Percentiles rank a stretch among this genome's conserved stretches.
phyloP scores from a whole-genome alignment of 768 basidiomycete species.

The Amanita inopinata region DNA sequence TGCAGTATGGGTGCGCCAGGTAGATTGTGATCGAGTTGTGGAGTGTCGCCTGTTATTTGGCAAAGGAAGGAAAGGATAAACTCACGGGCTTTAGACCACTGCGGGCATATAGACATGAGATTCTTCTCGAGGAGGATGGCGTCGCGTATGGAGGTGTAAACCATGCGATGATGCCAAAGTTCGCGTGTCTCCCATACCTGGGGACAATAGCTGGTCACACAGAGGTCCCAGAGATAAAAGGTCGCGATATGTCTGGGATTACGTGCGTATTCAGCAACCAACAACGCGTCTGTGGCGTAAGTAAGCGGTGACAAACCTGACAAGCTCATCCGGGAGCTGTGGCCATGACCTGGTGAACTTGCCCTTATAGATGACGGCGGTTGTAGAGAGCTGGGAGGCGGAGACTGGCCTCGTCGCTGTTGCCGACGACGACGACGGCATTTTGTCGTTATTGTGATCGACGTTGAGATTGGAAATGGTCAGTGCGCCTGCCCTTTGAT shows the following conservation, averaged over 20 bases:
- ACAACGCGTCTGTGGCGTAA: conserved; percentile 22
- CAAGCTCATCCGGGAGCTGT: conserved; percentile 36
- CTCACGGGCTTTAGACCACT: conserved; percentile 55
- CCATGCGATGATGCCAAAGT: conserved; percentile 52
- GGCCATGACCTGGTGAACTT: conserved; percentile 22
- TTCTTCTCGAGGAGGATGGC: conserved; percentile 44
- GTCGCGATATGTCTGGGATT: conserved; percentile 44
- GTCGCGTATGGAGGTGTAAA: conserved; percentile 55
- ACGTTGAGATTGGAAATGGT: conserved; percentile 26
- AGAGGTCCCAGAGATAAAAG: conserved; percentile 42
- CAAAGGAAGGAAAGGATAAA: conserved; percentile 12
- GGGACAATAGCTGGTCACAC: conserved; percentile 36
- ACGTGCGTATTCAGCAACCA: conserved; percentile 19
- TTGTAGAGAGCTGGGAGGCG: not conserved
- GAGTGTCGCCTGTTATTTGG: conserved; percentile 5
- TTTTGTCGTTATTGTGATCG: conserved; percentile 13
- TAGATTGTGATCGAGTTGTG: conserved; percentile 4
- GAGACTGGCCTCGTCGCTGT: conserved; percentile 16
- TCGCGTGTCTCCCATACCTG: conserved; percentile 37
- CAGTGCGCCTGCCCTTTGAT: conserved; percentile 27
- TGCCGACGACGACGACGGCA: conserved; percentile 13
- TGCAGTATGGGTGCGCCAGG: conserved; percentile 2
- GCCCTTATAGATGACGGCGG: conserved; percentile 15
- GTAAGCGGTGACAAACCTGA: conserved; percentile 34
- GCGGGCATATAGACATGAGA: conserved; percentile 51